Conservation (phyloP, 192 early-diverging fungal species). For the Allomyces macrogynus region DNA sequence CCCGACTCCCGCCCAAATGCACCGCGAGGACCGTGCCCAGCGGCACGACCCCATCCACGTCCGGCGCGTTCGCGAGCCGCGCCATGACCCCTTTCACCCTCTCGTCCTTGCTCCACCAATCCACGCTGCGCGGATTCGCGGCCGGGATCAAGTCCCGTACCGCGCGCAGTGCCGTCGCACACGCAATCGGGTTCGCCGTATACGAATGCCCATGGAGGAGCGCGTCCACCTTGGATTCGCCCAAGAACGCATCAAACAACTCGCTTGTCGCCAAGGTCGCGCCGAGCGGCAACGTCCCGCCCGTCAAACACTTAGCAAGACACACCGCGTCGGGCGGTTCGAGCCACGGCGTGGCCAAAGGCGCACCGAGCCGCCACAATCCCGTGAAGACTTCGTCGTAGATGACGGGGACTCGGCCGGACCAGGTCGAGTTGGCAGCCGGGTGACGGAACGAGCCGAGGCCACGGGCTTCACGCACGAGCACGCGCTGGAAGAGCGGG, state of each 20-base stretch:
- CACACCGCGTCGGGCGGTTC: constrained; percentile 51
- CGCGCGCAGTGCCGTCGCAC: constrained; percentile 37
- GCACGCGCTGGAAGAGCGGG: constrained; percentile 46
- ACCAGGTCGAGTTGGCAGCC: neutral
- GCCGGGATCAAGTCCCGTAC: constrained; percentile 27
- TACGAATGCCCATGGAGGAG: constrained; percentile 67
- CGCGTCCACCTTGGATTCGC: constrained; percentile 39
- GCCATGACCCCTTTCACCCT: constrained; percentile 10
- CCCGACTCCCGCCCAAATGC: constrained; percentile 23
- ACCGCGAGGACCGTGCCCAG: constrained; percentile 50
- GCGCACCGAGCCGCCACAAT: constrained; percentile 40
- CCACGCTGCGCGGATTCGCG: constrained; percentile 12
- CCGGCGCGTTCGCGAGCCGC: constrained; percentile 26
- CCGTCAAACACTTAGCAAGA: constrained; percentile 59
- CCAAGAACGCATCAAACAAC: constrained; percentile 45
- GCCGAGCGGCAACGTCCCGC: constrained; percentile 47
- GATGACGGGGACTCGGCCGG: constrained; percentile 33
- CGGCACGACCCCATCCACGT: constrained; percentile 40
- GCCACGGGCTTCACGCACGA: constrained; percentile 30
- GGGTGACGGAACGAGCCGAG: neutral
- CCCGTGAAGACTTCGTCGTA: constrained; percentile 71
- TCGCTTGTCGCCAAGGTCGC: constrained; percentile 39
- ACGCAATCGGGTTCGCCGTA: constrained; percentile 65
- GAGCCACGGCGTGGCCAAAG: constrained; percentile 15
- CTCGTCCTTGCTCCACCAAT: constrained; percentile 7